Percentiles rank a stretch among this genome's conserved stretches.
These are phyloP conservation scores for Amanita subjunquillea DNA, from an alignment of 768 basidiomycete species.

Conservation along the genomic window DNA sequence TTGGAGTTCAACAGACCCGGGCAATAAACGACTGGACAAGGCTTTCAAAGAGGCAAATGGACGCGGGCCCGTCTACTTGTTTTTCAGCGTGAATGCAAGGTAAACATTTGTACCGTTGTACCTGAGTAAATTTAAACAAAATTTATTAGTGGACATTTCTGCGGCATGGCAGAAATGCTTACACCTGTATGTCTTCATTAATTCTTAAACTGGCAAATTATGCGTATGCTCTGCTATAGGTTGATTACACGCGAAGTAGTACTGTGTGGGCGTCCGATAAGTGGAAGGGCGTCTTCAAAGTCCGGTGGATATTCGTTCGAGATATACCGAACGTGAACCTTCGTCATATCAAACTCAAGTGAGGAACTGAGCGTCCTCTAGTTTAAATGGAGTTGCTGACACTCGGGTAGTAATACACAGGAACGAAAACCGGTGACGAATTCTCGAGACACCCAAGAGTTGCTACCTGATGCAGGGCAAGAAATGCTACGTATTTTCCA, in stretches of 20 bases:
- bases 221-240: slow-evolving; percentile 24
- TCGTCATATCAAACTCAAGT: slow-evolving; percentile 85
- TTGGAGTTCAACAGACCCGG: slow-evolving; percentile 95
- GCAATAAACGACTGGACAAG: slow-evolving; percentile 94
- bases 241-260: slow-evolving; percentile 89
- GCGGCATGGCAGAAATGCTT: slow-evolving; percentile 97
- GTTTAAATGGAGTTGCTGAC: not conserved
- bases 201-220: not conserved
- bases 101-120: slow-evolving; percentile 13
- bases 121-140: not conserved
- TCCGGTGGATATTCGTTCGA: slow-evolving; percentile 94
- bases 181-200: slow-evolving; percentile 48
- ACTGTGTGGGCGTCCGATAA: slow-evolving; percentile 99
- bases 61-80: slow-evolving; percentile 91
- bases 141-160: slow-evolving; percentile 77
- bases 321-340: slow-evolving; percentile 88
- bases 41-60: slow-evolving; percentile 94
- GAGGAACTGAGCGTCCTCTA: slow-evolving; percentile 36
- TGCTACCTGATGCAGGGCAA: slow-evolving; percentile 90
- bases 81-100: slow-evolving; percentile 97
- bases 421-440: slow-evolving; percentile 98
- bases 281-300: slow-evolving; percentile 99
- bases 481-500: slow-evolving; percentile 97
- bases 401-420: slow-evolving; percentile 70
- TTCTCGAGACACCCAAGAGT: slow-evolving; percentile 94